Base-by-base conservation (phyloP, 306 rosid species). In the Castanea crenata region DNA sequence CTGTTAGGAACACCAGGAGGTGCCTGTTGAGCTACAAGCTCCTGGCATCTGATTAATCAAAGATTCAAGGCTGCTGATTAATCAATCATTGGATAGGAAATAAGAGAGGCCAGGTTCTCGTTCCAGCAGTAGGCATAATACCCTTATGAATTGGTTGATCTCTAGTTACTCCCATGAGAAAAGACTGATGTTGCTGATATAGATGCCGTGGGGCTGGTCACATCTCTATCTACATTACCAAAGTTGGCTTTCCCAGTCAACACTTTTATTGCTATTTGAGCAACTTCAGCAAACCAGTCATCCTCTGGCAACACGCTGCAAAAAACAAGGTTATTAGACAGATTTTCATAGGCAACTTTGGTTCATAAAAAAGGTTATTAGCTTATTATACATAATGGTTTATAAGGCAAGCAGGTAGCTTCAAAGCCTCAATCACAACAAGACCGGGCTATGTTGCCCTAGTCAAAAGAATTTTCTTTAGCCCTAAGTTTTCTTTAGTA, bases 251-350 rank as follows among this genome's bases (percentile, higher is more conserved):
- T 91, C 74, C 97, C 98, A 1, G 77, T 89, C 69, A 93, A 69
- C 90, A 91, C 89, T 89, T 95, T 90, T 63, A 90, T 77, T 27
- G 98, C 91, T 74, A 93, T 95, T 83, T 93, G 96, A 18, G 92
- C 86, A 51, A 93, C 94, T 84, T 95, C 94, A 71, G 93, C 99
- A 84, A 95, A 95, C 97, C 97, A 95, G 51, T 91, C 99, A 73
- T 92, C 97, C 79, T 93, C 96, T 27, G 98, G 99, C 85, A 90
- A 83, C 12, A 80, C 78, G 78, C 99, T 94, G 91, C 29, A 74
- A 34, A 75, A 80, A 51, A 83, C 71, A 81, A 59, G 69, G 41
- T 46, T 54, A 69, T 23, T 20, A 73, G 77, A 63, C 76, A 18
- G 51, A 75, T 75, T 78, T 29, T 64, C 54, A 49, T 49, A 12